Base-by-base conservation (phyloP, 2,329 filamentous ascomycete genomes). In the Ascochyta koolunga region DNA sequence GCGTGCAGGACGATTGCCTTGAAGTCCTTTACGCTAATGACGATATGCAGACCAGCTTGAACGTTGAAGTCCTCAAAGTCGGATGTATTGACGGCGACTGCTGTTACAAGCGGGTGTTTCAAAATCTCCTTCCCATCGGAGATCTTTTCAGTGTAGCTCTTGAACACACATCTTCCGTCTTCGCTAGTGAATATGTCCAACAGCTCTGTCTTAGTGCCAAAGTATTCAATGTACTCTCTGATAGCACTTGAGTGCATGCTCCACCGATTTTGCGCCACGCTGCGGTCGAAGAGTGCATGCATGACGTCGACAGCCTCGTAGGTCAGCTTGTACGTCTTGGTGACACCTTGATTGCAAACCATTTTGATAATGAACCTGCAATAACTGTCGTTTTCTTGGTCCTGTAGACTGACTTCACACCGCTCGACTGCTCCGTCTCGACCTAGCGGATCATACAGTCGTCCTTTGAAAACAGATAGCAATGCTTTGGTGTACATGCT, bases 1-100 rank as follows among this genome's bases (percentile, higher is more conserved):
- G 90, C 89, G 73, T 93, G 90, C 29, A 86, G 83, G 45, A 92
- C 85, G 48, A 93, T 90, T 29, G 89, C 87, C 44, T 89, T 87
- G 71, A 93, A 93, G 73, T 93, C 90, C 66, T 91, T 92, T 68
- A 93, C 89, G 63, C 86, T 90, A 67, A 93, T 89, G 54, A 91
- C 84, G 65, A 92, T 89, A 68, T 92, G 90, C 51, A 92, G 81
- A 44, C 88, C 87, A 55, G 90, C 86, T 68, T 91, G 86, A 25
- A 91, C 86, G 19, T 84, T 80, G 56, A 93, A 90, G 45, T 88
- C 83, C 52, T 90, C 86, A 65, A 93, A 93, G 62, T 93, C 89
- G 51, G 89, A 84, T 25, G 85, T 86, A 68, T 91, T 89, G 13
- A 93, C 83, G 1, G 89, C 85, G 56, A 93, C 90, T 25, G 89